Conservation (phyloP, 75 land plant species). For the Chamaecyparis obtusa region DNA sequence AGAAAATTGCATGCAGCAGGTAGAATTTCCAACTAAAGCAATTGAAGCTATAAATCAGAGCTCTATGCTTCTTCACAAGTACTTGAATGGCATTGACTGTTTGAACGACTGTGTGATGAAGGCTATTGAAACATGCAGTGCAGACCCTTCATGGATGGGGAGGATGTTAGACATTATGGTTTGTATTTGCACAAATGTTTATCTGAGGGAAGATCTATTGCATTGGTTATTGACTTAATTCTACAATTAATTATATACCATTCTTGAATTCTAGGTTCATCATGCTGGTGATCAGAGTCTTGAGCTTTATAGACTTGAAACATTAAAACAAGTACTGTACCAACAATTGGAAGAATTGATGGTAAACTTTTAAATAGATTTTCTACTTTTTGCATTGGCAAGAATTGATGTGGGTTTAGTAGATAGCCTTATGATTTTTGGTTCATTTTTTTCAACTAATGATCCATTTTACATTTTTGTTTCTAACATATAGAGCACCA, state of each 20-base stretch:
- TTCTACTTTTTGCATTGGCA: background rate
- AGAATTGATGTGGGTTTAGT: background rate
- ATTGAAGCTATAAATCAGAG: background rate
- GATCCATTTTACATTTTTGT: background rate
- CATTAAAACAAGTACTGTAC: background rate
- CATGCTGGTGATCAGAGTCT: conserved; percentile 7
- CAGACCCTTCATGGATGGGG: conserved; percentile 13
- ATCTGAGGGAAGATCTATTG: background rate
- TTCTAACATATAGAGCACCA: background rate
- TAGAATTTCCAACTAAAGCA: conserved; percentile 2
- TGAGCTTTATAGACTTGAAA: background rate
- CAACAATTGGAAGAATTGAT: background rate
- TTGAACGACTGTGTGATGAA: background rate
- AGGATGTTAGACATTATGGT: conserved; percentile 10
- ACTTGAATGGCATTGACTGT: conserved; percentile 14
- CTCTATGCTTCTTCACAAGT: background rate
- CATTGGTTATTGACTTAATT: background rate
- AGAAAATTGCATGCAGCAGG: background rate
- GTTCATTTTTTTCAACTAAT: background rate
- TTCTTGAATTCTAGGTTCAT: conserved; percentile 6
- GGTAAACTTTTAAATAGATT: background rate
- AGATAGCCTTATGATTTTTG: background rate
- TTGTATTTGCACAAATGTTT: conserved; percentile 5
- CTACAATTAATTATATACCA: background rate
- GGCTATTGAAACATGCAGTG: conserved; percentile 5